phyloP scores from a whole-genome alignment of 805 yeast species.

The Candida koratica region DNA sequence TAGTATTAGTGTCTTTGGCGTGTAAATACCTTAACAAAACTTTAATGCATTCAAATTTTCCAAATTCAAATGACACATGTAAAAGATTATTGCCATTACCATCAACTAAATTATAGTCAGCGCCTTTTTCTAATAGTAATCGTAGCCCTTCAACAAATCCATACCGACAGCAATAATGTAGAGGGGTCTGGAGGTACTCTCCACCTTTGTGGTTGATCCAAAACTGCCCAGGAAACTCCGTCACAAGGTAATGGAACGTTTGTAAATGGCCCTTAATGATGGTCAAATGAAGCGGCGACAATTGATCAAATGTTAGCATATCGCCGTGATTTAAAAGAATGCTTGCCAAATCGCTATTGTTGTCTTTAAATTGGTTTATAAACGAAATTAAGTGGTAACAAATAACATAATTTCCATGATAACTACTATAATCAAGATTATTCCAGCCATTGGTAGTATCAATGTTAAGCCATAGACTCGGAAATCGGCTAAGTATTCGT shows the following conservation, averaged over 20 bases:
- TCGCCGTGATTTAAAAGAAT: slow-evolving; percentile 20
- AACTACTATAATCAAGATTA: slow-evolving; percentile 41
- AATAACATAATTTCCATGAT: slow-evolving; percentile 38
- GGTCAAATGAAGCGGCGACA: slow-evolving; percentile 37
- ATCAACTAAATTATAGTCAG: slow-evolving; percentile 30
- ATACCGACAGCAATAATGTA: slow-evolving; percentile 32
- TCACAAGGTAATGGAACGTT: slow-evolving; percentile 40
- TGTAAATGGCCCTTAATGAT: slow-evolving; percentile 31
- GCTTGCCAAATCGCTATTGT: slow-evolving; percentile 17
- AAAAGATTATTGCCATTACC: slow-evolving; percentile 34
- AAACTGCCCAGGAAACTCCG: slow-evolving; percentile 36
- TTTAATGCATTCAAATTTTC: slow-evolving; percentile 29
- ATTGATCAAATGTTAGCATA: slow-evolving; percentile 33
- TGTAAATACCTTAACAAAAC: slow-evolving; percentile 16
- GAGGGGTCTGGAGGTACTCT: slow-evolving; percentile 28
- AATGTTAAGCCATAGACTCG: slow-evolving; percentile 42
- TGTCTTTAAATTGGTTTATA: slow-evolving; percentile 18
- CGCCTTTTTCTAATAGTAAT: slow-evolving; percentile 39
- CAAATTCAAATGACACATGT: slow-evolving; percentile 38
- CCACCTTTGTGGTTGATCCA: slow-evolving; percentile 40
- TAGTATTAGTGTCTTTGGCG: slow-evolving; percentile 2
- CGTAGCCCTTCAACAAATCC: slow-evolving; percentile 38
- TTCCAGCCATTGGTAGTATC: slow-evolving; percentile 40
- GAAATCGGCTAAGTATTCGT: slow-evolving; percentile 35
- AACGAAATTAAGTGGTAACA: slow-evolving; percentile 39